Conservation (phyloP, 495 filamentous ascomycete species). For the Aspergillus sparsus region DNA sequence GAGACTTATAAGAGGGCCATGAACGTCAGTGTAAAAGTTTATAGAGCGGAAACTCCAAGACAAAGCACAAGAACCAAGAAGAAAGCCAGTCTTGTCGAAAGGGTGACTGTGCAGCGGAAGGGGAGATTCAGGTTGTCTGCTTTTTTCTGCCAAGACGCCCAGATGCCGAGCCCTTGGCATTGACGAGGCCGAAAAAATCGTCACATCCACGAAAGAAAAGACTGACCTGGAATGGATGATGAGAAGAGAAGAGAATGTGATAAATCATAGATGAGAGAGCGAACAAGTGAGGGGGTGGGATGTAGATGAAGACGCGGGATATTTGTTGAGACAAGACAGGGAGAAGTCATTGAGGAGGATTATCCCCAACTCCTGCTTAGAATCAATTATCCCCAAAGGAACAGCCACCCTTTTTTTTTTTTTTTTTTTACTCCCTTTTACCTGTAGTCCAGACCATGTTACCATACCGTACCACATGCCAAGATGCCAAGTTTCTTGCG, state of each 20-base stretch:
- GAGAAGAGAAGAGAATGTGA: neutral
- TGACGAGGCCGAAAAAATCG: conserved; percentile 9
- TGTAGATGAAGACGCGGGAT: too few species aligned
- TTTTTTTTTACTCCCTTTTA: too few species aligned
- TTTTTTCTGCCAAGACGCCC: conserved; percentile 47
- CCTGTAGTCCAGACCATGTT: conserved; percentile 15
- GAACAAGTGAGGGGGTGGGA: neutral
- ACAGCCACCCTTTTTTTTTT: neutral
- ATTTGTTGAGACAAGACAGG: neutral
- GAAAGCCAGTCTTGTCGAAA: conserved; percentile 22
- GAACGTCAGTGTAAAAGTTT: conserved; percentile 19
- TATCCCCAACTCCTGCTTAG: too few species aligned
- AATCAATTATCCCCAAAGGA: neutral
- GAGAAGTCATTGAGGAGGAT: neutral
- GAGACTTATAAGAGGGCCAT: conserved; percentile 39
- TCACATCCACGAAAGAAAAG: conserved; percentile 7
- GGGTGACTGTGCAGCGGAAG: conserved; percentile 29
- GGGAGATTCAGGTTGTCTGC: conserved; percentile 25
- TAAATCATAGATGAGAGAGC: neutral
- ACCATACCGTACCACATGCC: conserved; percentile 34
- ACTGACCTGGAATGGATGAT: neutral
- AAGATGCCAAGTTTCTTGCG: conserved; percentile 40
- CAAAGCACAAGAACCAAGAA: conserved; percentile 31
- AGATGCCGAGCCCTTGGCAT: conserved; percentile 51
- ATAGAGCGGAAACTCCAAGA: conserved; percentile 38